Conservation (phyloP, 2,329 filamentous ascomycete species). For the Fusarium staphyleae region DNA sequence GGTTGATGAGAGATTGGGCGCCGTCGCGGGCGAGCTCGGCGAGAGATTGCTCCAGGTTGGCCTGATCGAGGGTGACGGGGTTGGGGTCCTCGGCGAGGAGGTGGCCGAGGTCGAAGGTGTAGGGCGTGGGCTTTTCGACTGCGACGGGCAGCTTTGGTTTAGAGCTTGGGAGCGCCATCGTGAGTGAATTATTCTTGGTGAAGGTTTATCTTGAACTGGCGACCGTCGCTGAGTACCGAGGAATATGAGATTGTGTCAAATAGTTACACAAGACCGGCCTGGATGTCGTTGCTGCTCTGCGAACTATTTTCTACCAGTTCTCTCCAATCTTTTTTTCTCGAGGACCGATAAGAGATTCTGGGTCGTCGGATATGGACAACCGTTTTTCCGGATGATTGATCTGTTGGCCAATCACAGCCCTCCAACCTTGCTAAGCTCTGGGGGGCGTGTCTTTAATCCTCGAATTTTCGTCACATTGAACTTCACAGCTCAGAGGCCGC, state of each 20-base stretch:
- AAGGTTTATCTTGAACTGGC: neutral
- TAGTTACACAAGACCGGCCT: constrained; percentile 12
- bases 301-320: constrained; percentile 36
- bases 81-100: constrained; percentile 89
- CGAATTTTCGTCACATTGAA: constrained; percentile 43
- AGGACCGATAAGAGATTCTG: constrained; percentile 37
- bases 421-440: constrained; percentile 12
- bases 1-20: constrained; percentile 91
- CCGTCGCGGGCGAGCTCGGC: constrained; percentile 82
- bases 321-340: constrained; percentile 33
- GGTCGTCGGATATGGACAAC: constrained; percentile 37
- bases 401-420: constrained; percentile 29
- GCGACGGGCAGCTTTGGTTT: constrained; percentile 65
- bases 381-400: constrained; percentile 34
- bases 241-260: neutral
- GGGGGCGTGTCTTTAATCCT: constrained; percentile 38
- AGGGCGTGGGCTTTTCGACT: constrained; percentile 84
- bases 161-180: constrained; percentile 49
- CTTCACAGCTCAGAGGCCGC: constrained; percentile 36
- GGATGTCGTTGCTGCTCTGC: constrained; percentile 14
- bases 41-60: constrained; percentile 70
- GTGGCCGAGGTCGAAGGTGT: constrained; percentile 91
- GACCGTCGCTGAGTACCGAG: neutral
- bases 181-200: constrained; percentile 2
- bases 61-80: constrained; percentile 67